These are phyloP conservation scores for Yarrowia yakushimensis DNA, from an alignment of 805 yeast species.

Conservation along the genomic window DNA sequence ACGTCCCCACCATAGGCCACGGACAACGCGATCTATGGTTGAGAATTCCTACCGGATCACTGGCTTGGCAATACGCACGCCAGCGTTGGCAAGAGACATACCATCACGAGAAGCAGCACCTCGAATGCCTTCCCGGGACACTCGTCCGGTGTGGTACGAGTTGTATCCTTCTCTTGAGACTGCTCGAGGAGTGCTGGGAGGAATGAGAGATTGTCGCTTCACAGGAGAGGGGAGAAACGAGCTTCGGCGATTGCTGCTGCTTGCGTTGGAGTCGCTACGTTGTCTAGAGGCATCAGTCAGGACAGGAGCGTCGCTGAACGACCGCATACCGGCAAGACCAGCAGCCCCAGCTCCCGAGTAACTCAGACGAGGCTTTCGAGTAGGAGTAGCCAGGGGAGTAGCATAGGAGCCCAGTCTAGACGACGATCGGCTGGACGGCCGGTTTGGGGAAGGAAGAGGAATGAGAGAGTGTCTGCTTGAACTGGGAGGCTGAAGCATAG, in stretches of 20 bases:
- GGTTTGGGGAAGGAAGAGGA: conserved; percentile 4
- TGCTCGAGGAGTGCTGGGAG: conserved; percentile 1
- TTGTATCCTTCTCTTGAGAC: background rate
- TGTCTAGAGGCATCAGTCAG: background rate
- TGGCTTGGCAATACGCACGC: conserved; percentile 9
- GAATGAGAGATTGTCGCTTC: background rate
- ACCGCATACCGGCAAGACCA: conserved; percentile 3
- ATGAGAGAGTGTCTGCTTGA: background rate
- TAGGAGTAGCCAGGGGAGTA: conserved; percentile 16
- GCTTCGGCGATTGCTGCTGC: background rate
- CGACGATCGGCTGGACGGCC: background rate
- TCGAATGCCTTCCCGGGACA: conserved; percentile 12
- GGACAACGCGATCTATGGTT: conserved; percentile 23
- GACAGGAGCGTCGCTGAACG: conserved; percentile 6
- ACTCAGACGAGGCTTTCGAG: conserved; percentile 10
- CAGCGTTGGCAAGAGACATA: conserved; percentile 16
- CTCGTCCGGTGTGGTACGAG: conserved; percentile 8
- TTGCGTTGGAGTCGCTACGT: background rate
- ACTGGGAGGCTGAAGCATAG: background rate
- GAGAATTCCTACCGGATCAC: conserved; percentile 17
- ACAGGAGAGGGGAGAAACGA: conserved; percentile 6
- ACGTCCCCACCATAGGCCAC: conserved; percentile 22
- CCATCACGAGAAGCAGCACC: conserved; percentile 10
- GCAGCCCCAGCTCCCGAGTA: background rate
- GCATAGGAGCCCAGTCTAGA: conserved; percentile 3